Conservation (phyloP, 2,329 filamentous ascomycete genomes). For the Colletotrichum endophyticum region DNA sequence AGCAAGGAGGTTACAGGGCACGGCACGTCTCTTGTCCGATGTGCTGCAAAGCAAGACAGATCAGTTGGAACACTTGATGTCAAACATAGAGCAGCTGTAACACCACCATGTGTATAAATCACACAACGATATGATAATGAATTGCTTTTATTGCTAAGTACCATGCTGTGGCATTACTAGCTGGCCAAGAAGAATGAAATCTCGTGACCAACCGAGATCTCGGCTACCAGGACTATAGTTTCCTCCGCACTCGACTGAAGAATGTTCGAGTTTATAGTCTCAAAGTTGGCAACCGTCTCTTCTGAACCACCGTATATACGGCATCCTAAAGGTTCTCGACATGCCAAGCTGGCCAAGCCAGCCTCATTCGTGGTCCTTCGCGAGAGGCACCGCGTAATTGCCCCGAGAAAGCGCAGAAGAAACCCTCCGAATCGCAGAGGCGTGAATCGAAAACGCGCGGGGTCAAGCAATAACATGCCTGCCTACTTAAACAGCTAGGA, state of each 20-base stretch:
- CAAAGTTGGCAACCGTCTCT: not conserved
- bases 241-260: not conserved
- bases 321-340: not conserved
- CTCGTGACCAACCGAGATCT: not conserved
- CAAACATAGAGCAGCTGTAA: conserved; percentile 65
- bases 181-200: not conserved
- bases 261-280: not conserved
- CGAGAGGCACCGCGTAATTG: not conserved
- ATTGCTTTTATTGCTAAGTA: not conserved
- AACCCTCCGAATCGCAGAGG: not conserved
- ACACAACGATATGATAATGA: not conserved
- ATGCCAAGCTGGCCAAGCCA: not conserved
- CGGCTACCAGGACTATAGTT: not conserved
- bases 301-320: not conserved
- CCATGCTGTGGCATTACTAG: not conserved
- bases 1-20: conserved; percentile 62
- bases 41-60: conserved; percentile 42
- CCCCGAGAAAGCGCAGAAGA: not conserved
- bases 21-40: conserved; percentile 45
- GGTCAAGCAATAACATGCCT: not conserved
- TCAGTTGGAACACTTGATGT: conserved; percentile 57
- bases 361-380: not conserved
- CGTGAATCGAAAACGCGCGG: not conserved
- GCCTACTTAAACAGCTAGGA: conserved; percentile 7
- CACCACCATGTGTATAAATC: not conserved